Evolutionary conservation across 768 basidiomycete genomes (phyloP), one percentile per base, ranked within the genome.

Genomic region (Cantharellus cinnabarinus): DNA sequence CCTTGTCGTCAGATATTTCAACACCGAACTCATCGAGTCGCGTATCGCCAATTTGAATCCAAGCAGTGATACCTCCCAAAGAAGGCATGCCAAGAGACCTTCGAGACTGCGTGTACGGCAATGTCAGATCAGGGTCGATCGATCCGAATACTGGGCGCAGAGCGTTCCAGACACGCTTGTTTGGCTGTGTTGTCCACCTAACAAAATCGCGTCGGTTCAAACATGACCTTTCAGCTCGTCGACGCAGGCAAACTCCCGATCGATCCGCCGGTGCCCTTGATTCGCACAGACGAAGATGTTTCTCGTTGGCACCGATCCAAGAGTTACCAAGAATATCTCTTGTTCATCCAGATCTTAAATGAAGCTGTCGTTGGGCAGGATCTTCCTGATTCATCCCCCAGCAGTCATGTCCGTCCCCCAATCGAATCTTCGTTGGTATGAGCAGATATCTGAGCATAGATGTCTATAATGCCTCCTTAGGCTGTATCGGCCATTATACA

Each of bases 301-400:
- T 73, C 74, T 34, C 62, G 65, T n/a, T 95, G 89, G 89, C 81
- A 77, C 64, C 67, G 64, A 2, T 82, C 84, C 3, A 75, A 70
- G 42, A 85, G 85, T 0, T 94, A 85, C 66, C 70, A 72, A 60
- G 85, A 85, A 63, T 90, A 83, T 66, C 75, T 75, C 48, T 65
- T 84, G 29, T 94, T 91, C 70, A 71, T 93, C 39, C 79, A 78
- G 29, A 76, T 85, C 52, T 71, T 93, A 48, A 87, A 78, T 60
- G 83, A 88, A 62, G 76, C 86, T 3, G 84, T 93, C 4, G 80
- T 83, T 4, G 88, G 84, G 37, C 69, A 74, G 58, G 69, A 68
- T 58, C 73, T 86, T 56, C 35, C 58, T 7, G 58, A 63, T 42
- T 37, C 42, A n/a, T n/a, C 39, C 35, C 44, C 44, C 44, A 48